phyloP scores from a whole-genome alignment of 1,139 yeast genomes.

The Geotrichum candidum region DNA sequence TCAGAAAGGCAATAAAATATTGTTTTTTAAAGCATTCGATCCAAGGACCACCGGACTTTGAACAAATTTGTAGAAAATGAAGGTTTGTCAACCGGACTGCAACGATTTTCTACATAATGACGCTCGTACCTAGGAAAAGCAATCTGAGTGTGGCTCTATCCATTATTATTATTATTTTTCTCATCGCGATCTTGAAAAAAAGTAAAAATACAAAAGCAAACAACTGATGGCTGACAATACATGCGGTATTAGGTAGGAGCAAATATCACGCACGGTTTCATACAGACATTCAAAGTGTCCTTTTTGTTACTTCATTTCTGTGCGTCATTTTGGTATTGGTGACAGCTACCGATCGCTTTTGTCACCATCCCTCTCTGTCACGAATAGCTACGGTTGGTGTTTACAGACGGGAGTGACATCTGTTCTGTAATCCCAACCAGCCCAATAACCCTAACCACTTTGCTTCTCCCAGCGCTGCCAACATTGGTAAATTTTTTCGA shows the following conservation, averaged over 20 bases:
- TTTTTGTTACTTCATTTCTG: neutral
- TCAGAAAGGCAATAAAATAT: neutral
- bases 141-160: neutral
- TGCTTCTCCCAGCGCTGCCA: neutral
- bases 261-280: neutral
- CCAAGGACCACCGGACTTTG: too few relatives aligned
- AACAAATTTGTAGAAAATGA: too few relatives aligned
- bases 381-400: neutral
- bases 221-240: neutral
- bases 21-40: too few relatives aligned
- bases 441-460: neutral
- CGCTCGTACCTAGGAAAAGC: neutral
- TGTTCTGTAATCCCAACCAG: neutral
- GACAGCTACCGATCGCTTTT: neutral
- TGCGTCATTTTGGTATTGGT: neutral
- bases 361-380: neutral
- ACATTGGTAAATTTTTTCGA: neutral
- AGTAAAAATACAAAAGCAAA: neutral
- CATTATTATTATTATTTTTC: neutral
- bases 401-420: neutral
- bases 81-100: too few relatives aligned
- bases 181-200: neutral
- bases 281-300: neutral
- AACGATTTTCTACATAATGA: too few relatives aligned
- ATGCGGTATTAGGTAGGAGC: neutral